Base-by-base conservation (phyloP, 148 eudicot genomes). In the Euryodendron excelsum region DNA sequence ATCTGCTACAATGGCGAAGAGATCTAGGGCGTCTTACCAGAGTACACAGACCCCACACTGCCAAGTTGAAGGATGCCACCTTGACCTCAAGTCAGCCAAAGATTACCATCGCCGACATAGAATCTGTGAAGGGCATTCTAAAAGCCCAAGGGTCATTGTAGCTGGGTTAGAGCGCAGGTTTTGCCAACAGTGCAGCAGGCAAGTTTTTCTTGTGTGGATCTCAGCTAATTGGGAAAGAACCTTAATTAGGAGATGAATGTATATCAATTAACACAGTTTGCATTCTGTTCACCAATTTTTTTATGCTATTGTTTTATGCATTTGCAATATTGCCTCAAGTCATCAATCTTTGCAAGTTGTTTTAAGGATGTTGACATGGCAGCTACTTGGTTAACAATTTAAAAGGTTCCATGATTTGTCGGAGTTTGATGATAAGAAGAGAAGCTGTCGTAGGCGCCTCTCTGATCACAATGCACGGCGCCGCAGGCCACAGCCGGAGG, bases 101-200 rank as follows among this genome's bases (percentile, higher is more conserved):
- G 90, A 88, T 63, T 90, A 90, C 83, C 93, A 90, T 60, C 86
- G 88, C 50, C 86, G 89, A 82, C 91, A 90, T 79, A 78, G 91
- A 88, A 93, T 92, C 73, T 92, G 97, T 76, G 94, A 88, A 78
- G 81, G 28, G 63, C 97, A 92, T 76, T 88, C 97, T 36, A 92
- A 92, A 80, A 79, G 89, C 79, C 88, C 91, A 13, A 86, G 80
- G 84, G 97, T 92, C 44, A 76, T 85, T 72, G 85, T 92, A 28
- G 86, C 80, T 65, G 97, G 97, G 66, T 25, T 80, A 18, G 93
- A 88, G 77, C 81, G 90, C 60, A 82, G 93, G 84, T 90, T 90
- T 72, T 90, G 93, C 79, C 91, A 90, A 64, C 97, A 90, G 83
- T 92, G 97, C 85, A 92, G 97, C 90, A 87, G 97, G 97, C 91